Conservation (phyloP, 2,329 filamentous ascomycete genomes). For the Pseudocercospora ulei region DNA sequence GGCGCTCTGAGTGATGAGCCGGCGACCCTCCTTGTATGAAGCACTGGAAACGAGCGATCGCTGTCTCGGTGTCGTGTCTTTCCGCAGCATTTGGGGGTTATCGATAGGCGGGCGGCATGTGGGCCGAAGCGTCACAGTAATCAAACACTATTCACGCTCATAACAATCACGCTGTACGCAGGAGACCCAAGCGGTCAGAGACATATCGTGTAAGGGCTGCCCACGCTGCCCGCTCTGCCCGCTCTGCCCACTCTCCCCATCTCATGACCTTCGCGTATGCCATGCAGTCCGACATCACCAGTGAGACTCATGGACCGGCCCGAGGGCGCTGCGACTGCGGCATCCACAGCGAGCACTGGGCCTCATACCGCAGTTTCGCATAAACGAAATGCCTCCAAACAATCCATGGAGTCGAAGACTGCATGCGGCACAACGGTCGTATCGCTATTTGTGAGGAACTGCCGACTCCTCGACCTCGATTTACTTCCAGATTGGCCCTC, state of each 20-base stretch:
- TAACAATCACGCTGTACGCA: constrained; percentile 3
- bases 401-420: constrained; percentile 7
- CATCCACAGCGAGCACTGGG: constrained; percentile 8
- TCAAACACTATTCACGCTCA: not conserved
- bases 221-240: too few species aligned
- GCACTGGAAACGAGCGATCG: too few species aligned
- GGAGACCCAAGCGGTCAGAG: constrained; percentile 6
- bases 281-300: not conserved
- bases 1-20: too few species aligned
- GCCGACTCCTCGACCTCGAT: constrained; percentile 74
- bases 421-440: constrained; percentile 35
- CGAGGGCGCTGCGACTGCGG: constrained; percentile 3
- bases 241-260: too few species aligned
- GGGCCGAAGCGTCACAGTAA: too few species aligned
- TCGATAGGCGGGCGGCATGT: too few species aligned
- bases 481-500: constrained; percentile 66
- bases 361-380: constrained; percentile 9
- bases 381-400: constrained; percentile 20
- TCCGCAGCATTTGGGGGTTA: too few species aligned
- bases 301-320: constrained; percentile 16
- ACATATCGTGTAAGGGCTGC: too few species aligned
- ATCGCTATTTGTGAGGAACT: constrained; percentile 66
- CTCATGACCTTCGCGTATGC: constrained; percentile 1
- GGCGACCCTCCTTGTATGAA: too few species aligned
- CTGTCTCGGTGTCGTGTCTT: too few species aligned